Percentiles rank a stretch among this genome's conserved stretches.
Evolutionary conservation across 1,284 basidiomycete species (phyloP).

Genomic region (Melampsora larici-populina): DNA sequence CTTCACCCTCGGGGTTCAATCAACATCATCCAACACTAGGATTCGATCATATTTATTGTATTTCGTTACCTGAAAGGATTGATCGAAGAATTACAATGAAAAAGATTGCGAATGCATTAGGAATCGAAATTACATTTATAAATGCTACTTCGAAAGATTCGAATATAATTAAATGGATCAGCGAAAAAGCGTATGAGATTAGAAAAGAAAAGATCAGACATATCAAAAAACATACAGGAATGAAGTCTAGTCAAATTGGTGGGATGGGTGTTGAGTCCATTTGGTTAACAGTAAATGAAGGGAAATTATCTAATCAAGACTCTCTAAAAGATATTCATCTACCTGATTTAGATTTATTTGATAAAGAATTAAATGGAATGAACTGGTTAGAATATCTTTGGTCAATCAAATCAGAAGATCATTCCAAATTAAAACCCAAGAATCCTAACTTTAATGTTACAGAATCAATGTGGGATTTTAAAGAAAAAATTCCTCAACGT

Average conservation of each 20-base stretch:
- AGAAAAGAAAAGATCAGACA: constrained; percentile 44
- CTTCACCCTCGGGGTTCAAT: constrained; percentile 44
- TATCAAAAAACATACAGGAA: constrained; percentile 43
- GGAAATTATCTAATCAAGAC: constrained; percentile 2
- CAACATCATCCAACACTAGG: constrained; percentile 46
- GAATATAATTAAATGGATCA: constrained; percentile 50
- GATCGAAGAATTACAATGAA: constrained; percentile 64
- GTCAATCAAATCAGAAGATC: constrained; percentile 29
- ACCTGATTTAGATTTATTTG: constrained; percentile 10
- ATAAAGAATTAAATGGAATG: constrained; percentile 27
- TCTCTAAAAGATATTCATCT: constrained; percentile 14
- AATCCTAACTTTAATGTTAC: constrained; percentile 23
- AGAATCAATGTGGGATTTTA: constrained; percentile 47
- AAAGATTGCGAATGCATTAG: constrained; percentile 58
- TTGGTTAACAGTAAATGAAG: constrained; percentile 45
- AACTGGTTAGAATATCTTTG: constrained; percentile 45
- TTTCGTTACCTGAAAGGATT: constrained; percentile 61
- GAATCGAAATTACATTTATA: constrained; percentile 48
- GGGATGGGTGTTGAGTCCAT: constrained; percentile 43
- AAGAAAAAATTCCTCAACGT: constrained; percentile 44
- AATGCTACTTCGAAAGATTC: constrained; percentile 48
- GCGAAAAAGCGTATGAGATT: constrained; percentile 47
- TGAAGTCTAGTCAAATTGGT: constrained; percentile 43
- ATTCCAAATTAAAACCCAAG: constrained; percentile 43
- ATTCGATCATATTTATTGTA: constrained; percentile 59